A percentile compares a stretch with the other conserved stretches of the same genome.
These are phyloP conservation scores for Crithidia fasciculata DNA, from an alignment of 208 protist genomes.

Conservation along the genomic window DNA sequence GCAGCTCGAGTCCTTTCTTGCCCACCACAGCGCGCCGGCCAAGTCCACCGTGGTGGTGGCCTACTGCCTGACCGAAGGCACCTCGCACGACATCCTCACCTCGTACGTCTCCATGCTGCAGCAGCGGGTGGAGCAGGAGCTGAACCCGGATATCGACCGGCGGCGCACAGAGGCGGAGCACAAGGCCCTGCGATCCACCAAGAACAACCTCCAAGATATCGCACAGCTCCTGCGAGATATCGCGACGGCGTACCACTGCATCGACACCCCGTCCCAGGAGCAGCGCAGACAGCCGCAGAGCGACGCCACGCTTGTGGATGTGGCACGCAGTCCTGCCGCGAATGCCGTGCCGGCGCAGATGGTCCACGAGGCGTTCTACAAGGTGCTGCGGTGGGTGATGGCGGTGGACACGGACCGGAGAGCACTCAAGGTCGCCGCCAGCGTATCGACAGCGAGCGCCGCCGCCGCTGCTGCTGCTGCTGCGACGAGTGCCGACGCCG, in stretches of 20 bases:
- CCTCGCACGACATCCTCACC: constrained; percentile 35
- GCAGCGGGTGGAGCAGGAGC: constrained; percentile 41
- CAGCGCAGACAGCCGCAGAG: constrained; percentile 32
- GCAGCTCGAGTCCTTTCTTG: constrained; percentile 51
- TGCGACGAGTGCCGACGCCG: not conserved
- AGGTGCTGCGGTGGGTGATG: constrained; percentile 56
- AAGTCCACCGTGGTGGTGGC: constrained; percentile 47
- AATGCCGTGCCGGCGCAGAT: constrained; percentile 40
- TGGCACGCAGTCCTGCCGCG: constrained; percentile 15
- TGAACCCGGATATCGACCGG: constrained; percentile 19
- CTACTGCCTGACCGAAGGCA: constrained; percentile 57
- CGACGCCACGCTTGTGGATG: constrained; percentile 17
- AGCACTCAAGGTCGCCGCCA: constrained; percentile 13
- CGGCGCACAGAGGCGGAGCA: constrained; percentile 34
- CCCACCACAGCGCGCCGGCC: constrained; percentile 41
- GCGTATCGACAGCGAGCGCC: not conserved
- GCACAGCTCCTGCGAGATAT: constrained; percentile 36
- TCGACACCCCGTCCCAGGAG: constrained; percentile 39
- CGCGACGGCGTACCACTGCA: constrained; percentile 44
- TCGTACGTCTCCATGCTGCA: constrained; percentile 39
- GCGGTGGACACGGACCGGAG: constrained; percentile 56
- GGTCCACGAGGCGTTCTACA: constrained; percentile 53
- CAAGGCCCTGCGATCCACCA: constrained; percentile 48
- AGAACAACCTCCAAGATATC: constrained; percentile 53
- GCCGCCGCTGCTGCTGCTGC: not conserved